These are phyloP conservation scores for Porogramme epimiltina DNA, from an alignment of 1,284 basidiomycete genomes.

Conservation along the genomic window DNA sequence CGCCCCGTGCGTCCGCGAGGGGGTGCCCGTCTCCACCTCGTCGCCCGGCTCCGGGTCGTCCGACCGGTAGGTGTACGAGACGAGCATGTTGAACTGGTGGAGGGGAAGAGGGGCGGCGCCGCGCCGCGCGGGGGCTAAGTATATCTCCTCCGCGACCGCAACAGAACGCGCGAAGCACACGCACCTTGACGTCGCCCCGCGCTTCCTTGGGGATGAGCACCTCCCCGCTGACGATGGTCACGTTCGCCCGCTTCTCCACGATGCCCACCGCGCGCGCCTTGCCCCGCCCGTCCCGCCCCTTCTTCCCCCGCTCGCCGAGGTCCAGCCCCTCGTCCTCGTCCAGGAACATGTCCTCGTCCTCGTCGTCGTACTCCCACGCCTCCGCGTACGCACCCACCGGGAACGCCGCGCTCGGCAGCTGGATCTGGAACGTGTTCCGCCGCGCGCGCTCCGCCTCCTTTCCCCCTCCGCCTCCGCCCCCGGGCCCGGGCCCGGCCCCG, in stretches of 20 bases:
- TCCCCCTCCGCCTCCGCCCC: too few species aligned
- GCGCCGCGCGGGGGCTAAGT: too few species aligned
- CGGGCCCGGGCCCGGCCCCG: too few species aligned
- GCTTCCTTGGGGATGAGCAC: conserved; percentile 79
- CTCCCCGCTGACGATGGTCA: conserved; percentile 84
- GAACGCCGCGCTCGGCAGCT: conserved; percentile 76
- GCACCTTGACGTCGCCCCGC: conserved; percentile 72
- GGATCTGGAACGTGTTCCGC: conserved; percentile 74
- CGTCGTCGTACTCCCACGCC: conserved; percentile 95
- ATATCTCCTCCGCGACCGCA: neutral
- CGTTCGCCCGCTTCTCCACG: conserved; percentile 83
- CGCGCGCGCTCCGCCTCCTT: conserved; percentile 52
- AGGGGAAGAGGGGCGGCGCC: neutral
- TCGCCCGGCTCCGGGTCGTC: conserved; percentile 73
- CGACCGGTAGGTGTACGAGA: conserved; percentile 89
- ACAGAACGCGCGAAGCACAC: conserved; percentile 23
- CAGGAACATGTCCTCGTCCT: conserved; percentile 83
- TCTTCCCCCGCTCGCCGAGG: conserved; percentile 34
- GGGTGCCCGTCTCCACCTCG: conserved; percentile 54
- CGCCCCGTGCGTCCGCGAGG: conserved; percentile 43
- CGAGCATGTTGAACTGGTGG: conserved; percentile 85
- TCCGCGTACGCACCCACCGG: conserved; percentile 88
- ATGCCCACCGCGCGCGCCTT: conserved; percentile 76
- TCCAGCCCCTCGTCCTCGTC: conserved; percentile 65
- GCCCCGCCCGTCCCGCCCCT: conserved; percentile 42